phyloP scores from a whole-genome alignment of 2,329 filamentous ascomycete genomes.

The Colletotrichum higginsianum region DNA sequence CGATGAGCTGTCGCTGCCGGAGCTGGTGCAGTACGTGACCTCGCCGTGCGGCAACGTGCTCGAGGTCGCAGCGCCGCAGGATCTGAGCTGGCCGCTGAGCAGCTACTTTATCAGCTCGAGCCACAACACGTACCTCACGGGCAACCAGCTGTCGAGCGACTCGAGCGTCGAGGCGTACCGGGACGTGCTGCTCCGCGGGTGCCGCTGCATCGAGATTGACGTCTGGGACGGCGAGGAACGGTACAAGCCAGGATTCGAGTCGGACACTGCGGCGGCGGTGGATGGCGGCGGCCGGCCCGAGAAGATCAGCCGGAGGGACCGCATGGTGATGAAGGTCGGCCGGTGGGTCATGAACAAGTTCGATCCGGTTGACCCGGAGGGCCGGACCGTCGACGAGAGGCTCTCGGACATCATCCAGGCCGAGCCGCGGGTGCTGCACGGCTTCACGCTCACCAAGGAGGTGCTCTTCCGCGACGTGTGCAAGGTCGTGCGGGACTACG shows the following conservation, averaged over 20 bases:
- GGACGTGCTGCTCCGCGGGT: conserved; percentile 85
- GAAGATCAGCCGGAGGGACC: conserved; percentile 42
- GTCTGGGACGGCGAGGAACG: conserved; percentile 92
- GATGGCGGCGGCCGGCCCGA: conserved; percentile 66
- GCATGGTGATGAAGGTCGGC: conserved; percentile 13
- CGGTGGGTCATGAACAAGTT: conserved; percentile 10
- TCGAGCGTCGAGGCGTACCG: conserved; percentile 92
- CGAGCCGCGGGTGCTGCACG: conserved; percentile 87
- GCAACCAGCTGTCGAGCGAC: conserved; percentile 88
- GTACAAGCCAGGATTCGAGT: conserved; percentile 61
- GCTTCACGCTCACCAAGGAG: conserved; percentile 91
- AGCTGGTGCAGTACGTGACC: conserved; percentile 69
- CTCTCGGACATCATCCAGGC: conserved; percentile 50
- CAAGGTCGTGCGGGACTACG: conserved; percentile 81
- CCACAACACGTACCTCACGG: conserved; percentile 94
- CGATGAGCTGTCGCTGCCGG: conserved; percentile 60
- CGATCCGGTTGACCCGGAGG: background rate
- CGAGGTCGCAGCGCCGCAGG: conserved; percentile 71
- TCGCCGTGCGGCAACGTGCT: conserved; percentile 60
- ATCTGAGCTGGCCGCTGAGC: conserved; percentile 83
- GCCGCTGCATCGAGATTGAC: conserved; percentile 93
- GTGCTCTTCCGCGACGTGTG: conserved; percentile 91
- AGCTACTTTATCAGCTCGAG: conserved; percentile 96
- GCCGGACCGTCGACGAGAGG: conserved; percentile 40
- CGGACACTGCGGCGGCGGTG: conserved; percentile 74